Evolutionary conservation across 768 basidiomycete genomes (phyloP).

Genomic region (Russula abietina): DNA sequence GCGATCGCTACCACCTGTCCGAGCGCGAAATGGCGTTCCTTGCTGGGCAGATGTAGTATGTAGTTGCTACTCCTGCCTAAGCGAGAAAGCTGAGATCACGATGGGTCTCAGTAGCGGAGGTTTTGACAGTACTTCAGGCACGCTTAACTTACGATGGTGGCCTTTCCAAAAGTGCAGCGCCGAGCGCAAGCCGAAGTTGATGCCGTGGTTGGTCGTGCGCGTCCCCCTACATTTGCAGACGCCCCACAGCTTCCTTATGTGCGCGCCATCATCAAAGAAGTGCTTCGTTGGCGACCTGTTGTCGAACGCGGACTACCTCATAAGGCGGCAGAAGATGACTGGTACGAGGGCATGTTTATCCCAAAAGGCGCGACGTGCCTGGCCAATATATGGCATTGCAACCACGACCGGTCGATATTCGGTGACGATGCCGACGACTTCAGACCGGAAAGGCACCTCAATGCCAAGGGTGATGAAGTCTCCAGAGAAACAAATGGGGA

Average conservation of each 20-base stretch:
- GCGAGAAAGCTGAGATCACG: neutral
- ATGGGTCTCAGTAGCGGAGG: neutral
- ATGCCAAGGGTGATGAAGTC: slow-evolving; percentile 24
- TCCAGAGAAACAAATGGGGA: slow-evolving; percentile 29
- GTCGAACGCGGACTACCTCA: slow-evolving; percentile 23
- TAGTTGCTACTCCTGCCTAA: neutral
- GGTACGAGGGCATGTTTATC: slow-evolving; percentile 26
- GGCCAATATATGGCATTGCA: slow-evolving; percentile 29
- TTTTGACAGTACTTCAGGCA: neutral
- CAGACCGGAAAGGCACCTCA: slow-evolving; percentile 26
- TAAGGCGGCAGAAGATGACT: slow-evolving; percentile 22
- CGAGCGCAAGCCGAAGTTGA: slow-evolving; percentile 13
- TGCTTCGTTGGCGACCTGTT: slow-evolving; percentile 10
- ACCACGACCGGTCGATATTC: slow-evolving; percentile 27
- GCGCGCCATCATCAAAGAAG: slow-evolving; percentile 21
- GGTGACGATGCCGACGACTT: slow-evolving; percentile 27
- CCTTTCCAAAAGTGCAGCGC: neutral
- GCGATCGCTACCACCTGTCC: neutral
- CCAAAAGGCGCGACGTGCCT: slow-evolving; percentile 34
- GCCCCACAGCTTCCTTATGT: slow-evolving; percentile 14
- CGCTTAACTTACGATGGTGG: slow-evolving; percentile 10
- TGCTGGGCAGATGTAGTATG: neutral
- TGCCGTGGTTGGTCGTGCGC: slow-evolving; percentile 9
- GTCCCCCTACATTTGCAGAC: slow-evolving; percentile 21
- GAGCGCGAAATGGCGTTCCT: neutral